Base-by-base conservation (phyloP, 2,329 filamentous ascomycete species). In the Penicillium griseofulvum region DNA sequence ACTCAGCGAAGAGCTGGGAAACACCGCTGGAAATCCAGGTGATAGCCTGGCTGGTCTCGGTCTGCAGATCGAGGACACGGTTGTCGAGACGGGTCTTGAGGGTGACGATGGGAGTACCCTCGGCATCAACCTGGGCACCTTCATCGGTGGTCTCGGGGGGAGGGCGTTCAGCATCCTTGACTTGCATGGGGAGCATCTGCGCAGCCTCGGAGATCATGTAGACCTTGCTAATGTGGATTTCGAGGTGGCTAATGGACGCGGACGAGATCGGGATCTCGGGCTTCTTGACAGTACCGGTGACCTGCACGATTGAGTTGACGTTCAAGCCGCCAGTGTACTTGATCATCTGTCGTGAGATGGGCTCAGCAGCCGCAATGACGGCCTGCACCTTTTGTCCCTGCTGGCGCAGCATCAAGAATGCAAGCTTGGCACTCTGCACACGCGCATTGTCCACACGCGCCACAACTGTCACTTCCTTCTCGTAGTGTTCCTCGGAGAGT, bases 11-110 rank as follows among this genome's bases (percentile, higher is more conserved):
- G 12, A 94, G 80, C 58, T 83, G 80, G 57, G 84, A 82, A 37
- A 89, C 85, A 54, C 83, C 85, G 68, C 80, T 80, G 61, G 84
- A 87, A 68, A 87, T 84, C 67, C 80, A 75, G 80, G 93, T 93
- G 68, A 91, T 91, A 56, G 92, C 91, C 72, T 95, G 90, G 76
- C 94, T 95, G 59, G 95, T 88, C 59, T 91, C 90, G 1, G 91
- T 90, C 54, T 94, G 87, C 71, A 97, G 89, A 78, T 97, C 92
- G 78, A 99, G 89, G 49, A 90, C 90, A 57, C 90, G 87, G 81
- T 97, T 96, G 80, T 96, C 89, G 48, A 97, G 83, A 64, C 93
- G 87, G 1, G 91, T 95, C 69, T 87, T 85, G 73, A 97, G 85
- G 57, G 85, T 88, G 29, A 95, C 92, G 49, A 89, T 83, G 1